Percentiles rank a stretch among this genome's conserved stretches.
Evolutionary conservation across 805 yeast genomes (phyloP).

Genomic region (Candida ipomoeae): DNA sequence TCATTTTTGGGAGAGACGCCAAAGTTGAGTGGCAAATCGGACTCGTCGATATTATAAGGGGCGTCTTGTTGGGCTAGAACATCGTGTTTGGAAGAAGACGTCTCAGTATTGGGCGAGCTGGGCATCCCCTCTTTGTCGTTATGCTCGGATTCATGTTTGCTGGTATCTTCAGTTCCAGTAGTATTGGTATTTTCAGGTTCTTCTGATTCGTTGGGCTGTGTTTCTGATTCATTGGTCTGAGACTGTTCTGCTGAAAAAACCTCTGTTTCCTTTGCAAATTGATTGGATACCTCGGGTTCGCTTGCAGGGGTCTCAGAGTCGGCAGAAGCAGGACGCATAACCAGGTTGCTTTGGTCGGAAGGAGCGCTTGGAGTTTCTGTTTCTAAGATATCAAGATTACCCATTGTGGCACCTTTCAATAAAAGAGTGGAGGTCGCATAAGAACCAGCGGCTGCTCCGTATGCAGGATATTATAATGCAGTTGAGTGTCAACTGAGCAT

Average conservation of each 20-base stretch:
- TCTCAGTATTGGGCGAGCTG: not conserved
- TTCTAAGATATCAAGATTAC: not conserved
- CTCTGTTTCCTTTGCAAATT: not conserved
- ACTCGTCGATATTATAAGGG: not conserved
- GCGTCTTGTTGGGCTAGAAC: not conserved
- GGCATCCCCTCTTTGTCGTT: not conserved
- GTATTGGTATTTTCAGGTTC: not conserved
- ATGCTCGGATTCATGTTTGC: not conserved
- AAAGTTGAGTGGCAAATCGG: constrained; percentile 1
- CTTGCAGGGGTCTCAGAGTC: not conserved
- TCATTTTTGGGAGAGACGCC: not conserved
- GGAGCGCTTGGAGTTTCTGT: not conserved
- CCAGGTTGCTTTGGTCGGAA: not conserved
- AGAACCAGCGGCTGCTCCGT: not conserved
- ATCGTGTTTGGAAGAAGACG: no score
- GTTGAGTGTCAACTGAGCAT: no score
- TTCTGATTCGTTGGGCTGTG: not conserved
- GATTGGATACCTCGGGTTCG: not conserved
- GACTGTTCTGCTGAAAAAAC: not conserved
- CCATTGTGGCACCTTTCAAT: not conserved
- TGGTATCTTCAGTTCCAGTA: no score
- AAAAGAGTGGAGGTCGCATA: not conserved
- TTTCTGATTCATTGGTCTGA: not conserved
- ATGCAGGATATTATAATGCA: not conserved
- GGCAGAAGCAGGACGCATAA: not conserved